These are phyloP conservation scores for Cucumis hystrix DNA, from an alignment of 306 rosid genomes.

Conservation along the genomic window DNA sequence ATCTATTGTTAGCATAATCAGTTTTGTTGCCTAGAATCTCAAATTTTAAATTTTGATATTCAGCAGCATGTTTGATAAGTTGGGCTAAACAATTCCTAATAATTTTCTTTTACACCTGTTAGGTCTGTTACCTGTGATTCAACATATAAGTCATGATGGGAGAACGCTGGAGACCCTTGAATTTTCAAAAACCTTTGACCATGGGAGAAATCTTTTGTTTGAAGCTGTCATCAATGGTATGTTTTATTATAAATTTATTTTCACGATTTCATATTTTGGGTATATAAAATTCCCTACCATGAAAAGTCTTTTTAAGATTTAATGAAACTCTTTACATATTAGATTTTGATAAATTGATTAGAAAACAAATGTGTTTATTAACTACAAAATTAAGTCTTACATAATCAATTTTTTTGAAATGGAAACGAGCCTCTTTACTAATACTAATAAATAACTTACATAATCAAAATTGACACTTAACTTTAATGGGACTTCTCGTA, in stretches of 20 bases:
- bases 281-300: neutral
- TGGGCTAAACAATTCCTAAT: neutral
- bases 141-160: conserved; percentile 46
- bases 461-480: neutral
- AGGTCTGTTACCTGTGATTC: conserved; percentile 80
- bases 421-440: too few relatives aligned
- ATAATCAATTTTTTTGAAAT: too few relatives aligned
- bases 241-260: conserved; percentile 13
- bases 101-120: neutral
- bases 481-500: too few relatives aligned
- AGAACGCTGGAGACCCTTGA: conserved; percentile 47
- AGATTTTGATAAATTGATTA: neutral
- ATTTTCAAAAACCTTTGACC: conserved; percentile 26
- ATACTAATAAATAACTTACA: too few relatives aligned
- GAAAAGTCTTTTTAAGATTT: neutral
- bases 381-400: neutral
- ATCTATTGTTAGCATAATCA: neutral
- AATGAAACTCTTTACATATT: neutral
- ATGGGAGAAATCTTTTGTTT: conserved; percentile 25
- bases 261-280: neutral
- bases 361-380: neutral
- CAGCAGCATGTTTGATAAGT: neutral
- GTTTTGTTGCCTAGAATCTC: neutral
- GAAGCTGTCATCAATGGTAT: conserved; percentile 67
- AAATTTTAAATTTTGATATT: neutral